These are phyloP conservation scores for Chlorella sp. DNA, from an alignment of 139 green algal species.

Conservation along the genomic window DNA sequence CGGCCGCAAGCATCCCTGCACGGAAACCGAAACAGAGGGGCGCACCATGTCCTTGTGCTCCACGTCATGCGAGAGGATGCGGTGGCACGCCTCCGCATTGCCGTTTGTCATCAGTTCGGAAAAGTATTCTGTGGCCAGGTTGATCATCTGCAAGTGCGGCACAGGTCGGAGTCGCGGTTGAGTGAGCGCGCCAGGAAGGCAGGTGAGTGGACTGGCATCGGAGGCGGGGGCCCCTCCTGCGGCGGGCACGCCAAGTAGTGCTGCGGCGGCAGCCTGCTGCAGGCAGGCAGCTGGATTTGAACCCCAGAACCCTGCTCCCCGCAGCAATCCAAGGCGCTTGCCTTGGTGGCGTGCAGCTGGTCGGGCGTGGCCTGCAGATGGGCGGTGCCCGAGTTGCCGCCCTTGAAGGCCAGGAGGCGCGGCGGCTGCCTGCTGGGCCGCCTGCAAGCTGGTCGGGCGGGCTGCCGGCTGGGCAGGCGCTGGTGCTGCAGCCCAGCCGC, in stretches of 20 bases:
- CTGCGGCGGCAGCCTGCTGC: background rate
- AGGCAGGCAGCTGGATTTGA: background rate
- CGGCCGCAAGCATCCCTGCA: too few relatives aligned
- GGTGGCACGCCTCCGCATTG: background rate
- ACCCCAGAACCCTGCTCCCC: too few relatives aligned
- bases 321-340: too few relatives aligned
- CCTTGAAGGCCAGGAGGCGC: background rate
- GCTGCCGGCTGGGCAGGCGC: too few relatives aligned
- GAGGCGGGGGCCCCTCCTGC: background rate
- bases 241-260: background rate
- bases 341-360: background rate
- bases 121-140: conserved; percentile 2
- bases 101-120: conserved; percentile 3
- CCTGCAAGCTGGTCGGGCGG: too few relatives aligned
- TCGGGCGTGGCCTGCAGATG: background rate
- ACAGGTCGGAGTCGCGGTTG: too few relatives aligned
- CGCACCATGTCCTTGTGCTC: conserved; percentile 31
- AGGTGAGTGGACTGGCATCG: background rate
- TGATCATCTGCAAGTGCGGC: conserved; percentile 6
- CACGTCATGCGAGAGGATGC: background rate
- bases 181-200: background rate
- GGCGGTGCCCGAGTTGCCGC: background rate
- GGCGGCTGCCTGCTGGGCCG: too few relatives aligned
- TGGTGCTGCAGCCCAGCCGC: too few relatives aligned
- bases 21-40: too few relatives aligned